Evolutionary conservation across 1,139 yeast species (phyloP).

Genomic region (Casaregolazyma suthepensis): DNA sequence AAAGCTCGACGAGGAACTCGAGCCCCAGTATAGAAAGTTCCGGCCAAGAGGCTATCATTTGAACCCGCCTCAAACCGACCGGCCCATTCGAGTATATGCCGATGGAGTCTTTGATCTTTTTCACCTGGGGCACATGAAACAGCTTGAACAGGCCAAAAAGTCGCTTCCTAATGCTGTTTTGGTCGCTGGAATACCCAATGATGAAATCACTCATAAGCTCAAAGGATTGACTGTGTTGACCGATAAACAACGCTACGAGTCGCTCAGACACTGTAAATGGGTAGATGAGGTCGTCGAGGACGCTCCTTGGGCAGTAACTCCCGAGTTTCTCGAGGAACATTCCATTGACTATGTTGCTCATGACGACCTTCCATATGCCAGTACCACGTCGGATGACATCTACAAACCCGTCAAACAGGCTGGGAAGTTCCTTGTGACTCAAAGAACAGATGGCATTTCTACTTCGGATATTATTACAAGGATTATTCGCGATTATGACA

Average conservation of each 20-base stretch:
- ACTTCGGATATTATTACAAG: constrained; percentile 94
- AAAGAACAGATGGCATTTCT: constrained; percentile 92
- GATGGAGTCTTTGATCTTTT: constrained; percentile 97
- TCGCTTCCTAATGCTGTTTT: constrained; percentile 78
- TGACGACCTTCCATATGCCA: constrained; percentile 92
- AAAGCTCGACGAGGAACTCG: constrained; percentile 52
- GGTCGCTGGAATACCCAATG: constrained; percentile 90
- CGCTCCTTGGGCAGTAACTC: constrained; percentile 94
- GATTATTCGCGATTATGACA: constrained; percentile 91
- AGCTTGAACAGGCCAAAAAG: constrained; percentile 92
- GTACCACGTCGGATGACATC: constrained; percentile 81
- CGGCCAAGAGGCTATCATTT: constrained; percentile 42
- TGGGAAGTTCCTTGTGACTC: constrained; percentile 91
- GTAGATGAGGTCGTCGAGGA: constrained; percentile 92
- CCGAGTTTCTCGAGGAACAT: constrained; percentile 72
- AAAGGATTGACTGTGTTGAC: constrained; percentile 89
- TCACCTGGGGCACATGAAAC: constrained; percentile 96
- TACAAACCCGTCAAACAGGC: constrained; percentile 84
- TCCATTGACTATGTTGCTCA: constrained; percentile 94
- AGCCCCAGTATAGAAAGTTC: constrained; percentile 32
- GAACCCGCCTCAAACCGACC: constrained; percentile 75
- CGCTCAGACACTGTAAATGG: constrained; percentile 88
- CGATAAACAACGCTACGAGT: constrained; percentile 83
- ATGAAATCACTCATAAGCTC: constrained; percentile 80
- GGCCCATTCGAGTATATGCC: constrained; percentile 89